Percentiles rank a stretch among this genome's conserved stretches.
Evolutionary conservation across 345 rosid genomes (phyloP).

Genomic region (Corchorus capsularis): DNA sequence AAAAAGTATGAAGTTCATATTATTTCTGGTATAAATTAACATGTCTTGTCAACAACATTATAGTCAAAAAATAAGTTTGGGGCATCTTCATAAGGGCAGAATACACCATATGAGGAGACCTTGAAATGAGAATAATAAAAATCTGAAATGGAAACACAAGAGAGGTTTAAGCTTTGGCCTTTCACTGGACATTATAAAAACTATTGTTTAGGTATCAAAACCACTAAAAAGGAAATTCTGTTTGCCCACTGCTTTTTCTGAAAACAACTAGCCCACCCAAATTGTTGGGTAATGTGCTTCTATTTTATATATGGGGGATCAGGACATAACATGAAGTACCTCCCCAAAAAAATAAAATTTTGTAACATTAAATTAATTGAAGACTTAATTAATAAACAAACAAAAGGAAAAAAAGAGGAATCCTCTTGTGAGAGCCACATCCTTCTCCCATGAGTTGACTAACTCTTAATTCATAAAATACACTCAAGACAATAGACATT

Average conservation of each 20-base stretch:
- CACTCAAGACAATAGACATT: slow-evolving; percentile 2
- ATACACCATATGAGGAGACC: neutral
- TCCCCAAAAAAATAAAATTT: neutral
- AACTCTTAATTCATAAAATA: slow-evolving; percentile 13
- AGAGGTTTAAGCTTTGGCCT: neutral
- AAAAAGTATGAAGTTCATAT: neutral
- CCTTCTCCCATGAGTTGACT: slow-evolving; percentile 15
- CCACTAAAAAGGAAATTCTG: slow-evolving; percentile 46
- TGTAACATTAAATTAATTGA: neutral
- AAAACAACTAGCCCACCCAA: slow-evolving; percentile 48
- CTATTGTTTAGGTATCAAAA: slow-evolving; percentile 30
- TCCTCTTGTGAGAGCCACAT: slow-evolving; percentile 29
- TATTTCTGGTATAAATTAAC: neutral
- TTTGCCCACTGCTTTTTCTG: slow-evolving; percentile 51
- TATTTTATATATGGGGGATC: slow-evolving; percentile 21
- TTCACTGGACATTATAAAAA: neutral
- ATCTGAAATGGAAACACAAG: neutral
- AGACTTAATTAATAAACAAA: neutral
- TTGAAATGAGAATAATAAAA: neutral
- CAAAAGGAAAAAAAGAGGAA: slow-evolving; percentile 17
- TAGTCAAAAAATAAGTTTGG: neutral
- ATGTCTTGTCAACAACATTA: slow-evolving; percentile 11
- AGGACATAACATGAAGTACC: slow-evolving; percentile 28
- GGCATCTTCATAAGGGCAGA: slow-evolving; percentile 4
- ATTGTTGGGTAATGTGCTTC: slow-evolving; percentile 39